A percentile compares a stretch with the other conserved stretches of the same genome.
These are phyloP conservation scores for Hamamelis virginiana DNA, from an alignment of 164 flowering plant genomes.

Conservation along the genomic window DNA sequence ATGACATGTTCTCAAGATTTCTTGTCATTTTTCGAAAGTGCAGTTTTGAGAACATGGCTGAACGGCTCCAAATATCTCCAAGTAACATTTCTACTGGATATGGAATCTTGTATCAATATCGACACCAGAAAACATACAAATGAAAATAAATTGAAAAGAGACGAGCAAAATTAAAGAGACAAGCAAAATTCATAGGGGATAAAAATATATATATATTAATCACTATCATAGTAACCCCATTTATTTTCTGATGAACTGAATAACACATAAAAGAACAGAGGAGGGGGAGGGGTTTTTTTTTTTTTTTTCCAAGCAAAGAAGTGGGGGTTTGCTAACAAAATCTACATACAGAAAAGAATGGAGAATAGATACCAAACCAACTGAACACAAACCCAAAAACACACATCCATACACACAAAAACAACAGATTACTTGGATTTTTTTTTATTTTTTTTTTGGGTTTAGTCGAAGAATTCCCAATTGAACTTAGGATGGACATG, in stretches of 20 bases:
- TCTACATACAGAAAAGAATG: constrained; percentile 50
- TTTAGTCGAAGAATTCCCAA: constrained; percentile 54
- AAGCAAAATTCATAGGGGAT: too few relatives aligned
- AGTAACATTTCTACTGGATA: neutral
- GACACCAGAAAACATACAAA: too few relatives aligned
- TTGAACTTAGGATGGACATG: constrained; percentile 33
- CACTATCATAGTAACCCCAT: constrained; percentile 19
- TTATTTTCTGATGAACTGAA: constrained; percentile 25
- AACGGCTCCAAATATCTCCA: neutral
- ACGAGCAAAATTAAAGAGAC: too few relatives aligned
- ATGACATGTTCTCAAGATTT: too few relatives aligned
- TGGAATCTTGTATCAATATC: too few relatives aligned
- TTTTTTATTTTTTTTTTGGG: too few relatives aligned
- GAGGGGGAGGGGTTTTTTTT: too few relatives aligned
- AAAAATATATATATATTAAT: neutral
- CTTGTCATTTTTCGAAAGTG: too few relatives aligned
- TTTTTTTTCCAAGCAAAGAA: too few relatives aligned
- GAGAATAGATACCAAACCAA: constrained; percentile 22
- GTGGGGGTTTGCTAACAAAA: constrained; percentile 19
- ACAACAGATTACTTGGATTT: constrained; percentile 6
- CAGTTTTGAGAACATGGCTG: too few relatives aligned
- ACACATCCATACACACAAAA: constrained; percentile 29
- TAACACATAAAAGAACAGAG: constrained; percentile 13
- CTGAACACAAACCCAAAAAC: constrained; percentile 19
- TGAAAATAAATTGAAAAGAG: too few relatives aligned